These are phyloP conservation scores for Chytridium lagenaria DNA, from an alignment of 371 early-diverging fungal genomes.

Conservation along the genomic window DNA sequence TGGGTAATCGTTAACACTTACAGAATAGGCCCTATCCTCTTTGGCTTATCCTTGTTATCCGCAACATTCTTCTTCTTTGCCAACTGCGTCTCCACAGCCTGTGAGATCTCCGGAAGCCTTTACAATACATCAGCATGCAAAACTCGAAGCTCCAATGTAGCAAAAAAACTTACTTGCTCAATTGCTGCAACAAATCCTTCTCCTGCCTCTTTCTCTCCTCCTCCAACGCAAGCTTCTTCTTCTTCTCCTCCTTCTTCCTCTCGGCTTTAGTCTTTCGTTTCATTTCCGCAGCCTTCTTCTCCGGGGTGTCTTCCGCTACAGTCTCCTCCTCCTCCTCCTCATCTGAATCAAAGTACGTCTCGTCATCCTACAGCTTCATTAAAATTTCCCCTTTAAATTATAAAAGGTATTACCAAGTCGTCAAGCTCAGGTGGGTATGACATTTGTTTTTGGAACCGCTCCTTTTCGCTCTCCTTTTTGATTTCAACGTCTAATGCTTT, in stretches of 20 bases:
- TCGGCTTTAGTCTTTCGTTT: constrained; percentile 48
- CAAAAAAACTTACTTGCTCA: not conserved
- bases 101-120: not conserved
- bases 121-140: not conserved
- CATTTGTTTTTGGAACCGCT: constrained; percentile 39
- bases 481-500: constrained; percentile 57
- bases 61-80: constrained; percentile 37
- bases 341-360: constrained; percentile 54
- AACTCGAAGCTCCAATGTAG: not conserved
- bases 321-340: constrained; percentile 59
- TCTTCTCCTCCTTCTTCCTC: constrained; percentile 41
- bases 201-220: constrained; percentile 54
- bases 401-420: constrained; percentile 41
- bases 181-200: constrained; percentile 51
- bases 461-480: constrained; percentile 39
- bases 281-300: constrained; percentile 17
- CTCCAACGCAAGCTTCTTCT: constrained; percentile 45
- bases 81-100: constrained; percentile 41
- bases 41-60: constrained; percentile 17
- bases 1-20: too few species aligned
- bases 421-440: constrained; percentile 59
- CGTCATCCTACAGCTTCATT: constrained; percentile 64
- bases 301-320: constrained; percentile 42
- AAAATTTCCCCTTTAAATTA: too few species aligned
- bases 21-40: constrained; percentile 32